A percentile compares a stretch with the other conserved stretches of the same genome.
These are phyloP conservation scores for Teunomyces barrocoloradensis DNA, from an alignment of 805 yeast species.

Conservation along the genomic window DNA sequence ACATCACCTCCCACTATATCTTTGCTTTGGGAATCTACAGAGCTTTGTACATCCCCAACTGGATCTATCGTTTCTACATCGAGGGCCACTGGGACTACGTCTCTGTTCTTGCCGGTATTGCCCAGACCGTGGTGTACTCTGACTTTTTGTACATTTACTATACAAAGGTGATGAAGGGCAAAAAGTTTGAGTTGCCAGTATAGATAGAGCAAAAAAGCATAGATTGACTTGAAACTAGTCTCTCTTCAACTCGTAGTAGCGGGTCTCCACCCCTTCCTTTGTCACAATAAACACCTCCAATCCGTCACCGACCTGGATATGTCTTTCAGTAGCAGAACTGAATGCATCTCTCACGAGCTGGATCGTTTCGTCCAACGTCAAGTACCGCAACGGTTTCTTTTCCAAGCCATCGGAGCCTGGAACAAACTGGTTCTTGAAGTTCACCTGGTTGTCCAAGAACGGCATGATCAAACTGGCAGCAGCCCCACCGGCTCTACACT, in stretches of 20 bases:
- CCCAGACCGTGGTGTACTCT: slow-evolving; percentile 86
- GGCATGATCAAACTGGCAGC: slow-evolving; percentile 97
- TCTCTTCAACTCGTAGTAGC: slow-evolving; percentile 81
- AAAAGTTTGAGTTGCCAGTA: slow-evolving; percentile 70
- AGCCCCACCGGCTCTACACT: slow-evolving; percentile 97
- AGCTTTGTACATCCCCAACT: slow-evolving; percentile 87
- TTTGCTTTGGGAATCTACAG: slow-evolving; percentile 91
- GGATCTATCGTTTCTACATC: slow-evolving; percentile 80
- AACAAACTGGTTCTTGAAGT: slow-evolving; percentile 83
- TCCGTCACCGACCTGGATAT: slow-evolving; percentile 97
- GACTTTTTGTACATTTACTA: slow-evolving; percentile 96
- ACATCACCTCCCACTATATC: slow-evolving; percentile 87
- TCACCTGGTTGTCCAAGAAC: slow-evolving; percentile 94
- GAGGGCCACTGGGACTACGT: slow-evolving; percentile 68
- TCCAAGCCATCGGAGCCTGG: slow-evolving; percentile 72
- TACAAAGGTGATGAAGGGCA: slow-evolving; percentile 70
- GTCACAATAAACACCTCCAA: slow-evolving; percentile 88
- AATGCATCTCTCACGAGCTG: slow-evolving; percentile 91
- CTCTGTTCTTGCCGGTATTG: slow-evolving; percentile 72
- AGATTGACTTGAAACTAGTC: slow-evolving; percentile 47
- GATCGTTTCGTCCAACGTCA: slow-evolving; percentile 81
- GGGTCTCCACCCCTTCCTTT: slow-evolving; percentile 85
- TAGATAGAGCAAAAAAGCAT: slow-evolving; percentile 10
- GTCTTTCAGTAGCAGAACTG: slow-evolving; percentile 95
- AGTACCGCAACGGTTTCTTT: slow-evolving; percentile 58